Conservation (phyloP, 2,329 filamentous ascomycete species). For the Ilyonectria robusta region DNA sequence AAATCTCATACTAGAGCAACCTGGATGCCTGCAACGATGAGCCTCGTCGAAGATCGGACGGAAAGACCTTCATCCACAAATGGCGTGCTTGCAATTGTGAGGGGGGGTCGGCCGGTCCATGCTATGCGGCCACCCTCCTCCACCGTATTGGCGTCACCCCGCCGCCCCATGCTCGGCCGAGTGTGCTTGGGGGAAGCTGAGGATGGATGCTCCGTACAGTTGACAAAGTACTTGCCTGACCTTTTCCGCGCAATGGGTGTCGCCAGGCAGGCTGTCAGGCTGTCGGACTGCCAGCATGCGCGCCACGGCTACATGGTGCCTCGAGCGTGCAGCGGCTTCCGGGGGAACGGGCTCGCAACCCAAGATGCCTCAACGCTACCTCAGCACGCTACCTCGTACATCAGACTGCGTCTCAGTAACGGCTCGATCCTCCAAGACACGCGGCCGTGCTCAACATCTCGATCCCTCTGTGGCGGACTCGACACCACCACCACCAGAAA, state of each 20-base stretch:
- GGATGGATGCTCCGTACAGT: background rate
- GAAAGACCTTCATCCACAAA: constrained; percentile 26
- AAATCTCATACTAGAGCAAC: background rate
- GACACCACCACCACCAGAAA: constrained; percentile 37
- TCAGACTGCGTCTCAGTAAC: too few relatives aligned
- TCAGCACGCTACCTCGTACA: background rate
- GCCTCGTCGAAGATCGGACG: constrained; percentile 17
- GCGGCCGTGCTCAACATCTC: constrained; percentile 2
- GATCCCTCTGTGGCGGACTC: constrained; percentile 4
- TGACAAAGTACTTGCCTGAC: background rate
- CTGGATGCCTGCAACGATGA: constrained; percentile 3
- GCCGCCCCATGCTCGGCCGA: constrained; percentile 22
- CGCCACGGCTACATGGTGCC: background rate
- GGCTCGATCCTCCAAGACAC: background rate
- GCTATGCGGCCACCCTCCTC: constrained; percentile 19
- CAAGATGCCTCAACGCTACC: background rate
- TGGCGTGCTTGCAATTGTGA: constrained; percentile 1
- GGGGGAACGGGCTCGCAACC: background rate
- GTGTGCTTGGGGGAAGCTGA: constrained; percentile 1
- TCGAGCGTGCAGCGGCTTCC: background rate
- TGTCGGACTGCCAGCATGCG: background rate
- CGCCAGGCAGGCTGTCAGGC: background rate
- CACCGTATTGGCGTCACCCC: background rate
- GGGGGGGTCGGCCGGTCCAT: constrained; percentile 19
- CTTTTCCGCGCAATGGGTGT: background rate